phyloP scores from a whole-genome alignment of 2,329 filamentous ascomycete genomes.

The Scedosporium boydii region DNA sequence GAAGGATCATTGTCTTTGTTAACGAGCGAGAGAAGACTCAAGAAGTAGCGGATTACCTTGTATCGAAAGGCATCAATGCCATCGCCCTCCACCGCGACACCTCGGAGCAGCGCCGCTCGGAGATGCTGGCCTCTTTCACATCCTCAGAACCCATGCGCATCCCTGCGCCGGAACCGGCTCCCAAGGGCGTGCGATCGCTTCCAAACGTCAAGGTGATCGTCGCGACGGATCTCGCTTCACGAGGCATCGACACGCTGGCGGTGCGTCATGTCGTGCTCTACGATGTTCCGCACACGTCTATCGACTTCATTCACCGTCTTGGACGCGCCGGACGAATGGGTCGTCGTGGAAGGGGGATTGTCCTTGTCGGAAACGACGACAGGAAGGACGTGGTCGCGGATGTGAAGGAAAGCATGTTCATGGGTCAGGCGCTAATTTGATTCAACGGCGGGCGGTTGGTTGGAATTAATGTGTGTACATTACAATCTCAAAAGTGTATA shows the following conservation, averaged over 20 bases:
- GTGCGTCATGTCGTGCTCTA: conserved; percentile 90
- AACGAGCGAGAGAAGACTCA: conserved; percentile 88
- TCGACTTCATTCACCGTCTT: conserved; percentile 95
- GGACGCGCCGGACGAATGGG: conserved; percentile 91
- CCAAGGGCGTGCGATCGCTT: conserved; percentile 40
- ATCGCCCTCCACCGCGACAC: conserved; percentile 79
- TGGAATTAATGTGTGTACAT: too few species aligned
- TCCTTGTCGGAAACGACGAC: conserved; percentile 83
- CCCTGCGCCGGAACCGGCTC: conserved; percentile 15
- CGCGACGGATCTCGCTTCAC: conserved; percentile 82
- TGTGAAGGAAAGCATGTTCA: conserved; percentile 82
- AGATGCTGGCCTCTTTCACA: conserved; percentile 71
- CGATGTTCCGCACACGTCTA: conserved; percentile 94
- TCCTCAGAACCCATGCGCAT: conserved; percentile 30
- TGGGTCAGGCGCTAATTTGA: conserved; percentile 55
- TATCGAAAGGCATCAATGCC: conserved; percentile 80
- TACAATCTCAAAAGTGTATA: background rate
- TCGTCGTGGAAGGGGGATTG: conserved; percentile 76
- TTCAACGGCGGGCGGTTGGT: background rate
- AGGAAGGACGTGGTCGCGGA: conserved; percentile 84
- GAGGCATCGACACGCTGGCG: conserved; percentile 88
- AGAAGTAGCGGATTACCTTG: conserved; percentile 69
- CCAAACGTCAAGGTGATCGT: conserved; percentile 84
- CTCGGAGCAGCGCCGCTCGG: conserved; percentile 63
- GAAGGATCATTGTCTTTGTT: conserved; percentile 89